Percentiles rank a stretch among this genome's conserved stretches.
Conservation (phyloP, 495 filamentous ascomycete genomes). For the Beverwykella pulmonaria region DNA sequence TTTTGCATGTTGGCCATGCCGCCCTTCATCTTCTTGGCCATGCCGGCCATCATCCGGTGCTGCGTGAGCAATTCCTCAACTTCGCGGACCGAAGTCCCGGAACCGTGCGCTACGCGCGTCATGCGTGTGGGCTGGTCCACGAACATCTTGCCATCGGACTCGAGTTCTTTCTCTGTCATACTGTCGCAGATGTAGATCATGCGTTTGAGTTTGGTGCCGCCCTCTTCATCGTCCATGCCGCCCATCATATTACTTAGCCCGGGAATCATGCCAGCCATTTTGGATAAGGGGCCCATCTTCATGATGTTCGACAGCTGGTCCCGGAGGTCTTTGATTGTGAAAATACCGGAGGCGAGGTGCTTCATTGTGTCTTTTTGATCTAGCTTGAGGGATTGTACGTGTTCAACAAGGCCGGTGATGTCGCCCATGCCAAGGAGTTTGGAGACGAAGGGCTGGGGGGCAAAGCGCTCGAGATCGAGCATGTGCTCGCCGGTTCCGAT, state of each 20-base stretch:
- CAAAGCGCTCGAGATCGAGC: constrained; percentile 91
- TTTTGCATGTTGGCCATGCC: constrained; percentile 96
- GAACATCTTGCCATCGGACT: constrained; percentile 92
- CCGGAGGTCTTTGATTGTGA: constrained; percentile 90
- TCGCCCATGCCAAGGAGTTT: constrained; percentile 97
- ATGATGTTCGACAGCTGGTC: constrained; percentile 97
- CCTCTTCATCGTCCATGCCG: constrained; percentile 96
- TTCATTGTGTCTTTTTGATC: constrained; percentile 99
- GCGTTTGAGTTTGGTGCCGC: constrained; percentile 84
- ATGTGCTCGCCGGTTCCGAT: constrained; percentile 97
- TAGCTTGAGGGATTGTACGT: constrained; percentile 94
- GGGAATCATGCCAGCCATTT: constrained; percentile 99
- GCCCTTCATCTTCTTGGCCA: constrained; percentile 98
- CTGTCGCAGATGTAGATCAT: constrained; percentile 99
- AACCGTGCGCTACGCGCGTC: constrained; percentile 87
- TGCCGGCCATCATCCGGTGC: constrained; percentile 97
- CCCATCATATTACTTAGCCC: constrained; percentile 90
- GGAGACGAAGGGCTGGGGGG: constrained; percentile 84
- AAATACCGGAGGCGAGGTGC: constrained; percentile 94
- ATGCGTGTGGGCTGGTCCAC: constrained; percentile 90
- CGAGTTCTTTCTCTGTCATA: constrained; percentile 94
- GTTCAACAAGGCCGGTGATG: constrained; percentile 91
- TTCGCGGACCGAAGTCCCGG: constrained; percentile 87
- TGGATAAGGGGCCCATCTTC: constrained; percentile 98
- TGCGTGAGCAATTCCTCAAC: constrained; percentile 98